A percentile compares a stretch with the other conserved stretches of the same genome.
phyloP scores from a whole-genome alignment of 1,139 yeast species.

The Martiniozyma asiatica region DNA sequence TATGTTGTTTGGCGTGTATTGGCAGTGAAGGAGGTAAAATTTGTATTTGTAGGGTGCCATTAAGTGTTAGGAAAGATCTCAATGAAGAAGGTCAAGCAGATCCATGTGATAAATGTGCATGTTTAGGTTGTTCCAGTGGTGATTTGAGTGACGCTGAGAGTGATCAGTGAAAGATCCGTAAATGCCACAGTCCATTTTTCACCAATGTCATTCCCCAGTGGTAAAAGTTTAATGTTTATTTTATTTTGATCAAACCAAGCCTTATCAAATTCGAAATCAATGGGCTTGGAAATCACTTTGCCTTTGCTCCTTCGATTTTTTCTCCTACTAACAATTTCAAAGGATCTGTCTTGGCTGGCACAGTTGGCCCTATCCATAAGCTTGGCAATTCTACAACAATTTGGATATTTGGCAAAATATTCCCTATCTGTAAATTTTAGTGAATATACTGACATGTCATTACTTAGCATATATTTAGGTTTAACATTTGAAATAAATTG shows the following conservation, averaged over 20 bases:
- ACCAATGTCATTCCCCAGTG: slow-evolving; percentile 8
- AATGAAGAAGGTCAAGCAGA: slow-evolving; percentile 10
- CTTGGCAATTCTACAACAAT: slow-evolving; percentile 23
- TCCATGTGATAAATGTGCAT: slow-evolving; percentile 80
- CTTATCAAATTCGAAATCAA: slow-evolving; percentile 25
- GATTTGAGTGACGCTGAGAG: slow-evolving; percentile 29
- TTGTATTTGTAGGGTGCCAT: slow-evolving; percentile 85
- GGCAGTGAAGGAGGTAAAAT: slow-evolving; percentile 57
- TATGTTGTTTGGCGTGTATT: slow-evolving; percentile 78
- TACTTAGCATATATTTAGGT: slow-evolving; percentile 32
- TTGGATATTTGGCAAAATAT: slow-evolving; percentile 27
- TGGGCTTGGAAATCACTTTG: slow-evolving; percentile 21
- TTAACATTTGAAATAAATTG: slow-evolving; percentile 19
- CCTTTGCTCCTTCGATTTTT: slow-evolving; percentile 20
- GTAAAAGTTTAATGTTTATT: background rate
- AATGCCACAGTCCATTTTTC: slow-evolving; percentile 17
- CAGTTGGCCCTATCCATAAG: slow-evolving; percentile 1
- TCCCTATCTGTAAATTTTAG: slow-evolving; percentile 29
- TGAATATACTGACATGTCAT: slow-evolving; percentile 34
- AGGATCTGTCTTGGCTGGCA: slow-evolving; percentile 21
- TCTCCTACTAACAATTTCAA: slow-evolving; percentile 21
- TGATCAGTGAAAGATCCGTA: slow-evolving; percentile 15
- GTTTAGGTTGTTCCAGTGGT: slow-evolving; percentile 79
- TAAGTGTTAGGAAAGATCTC: slow-evolving; percentile 59
- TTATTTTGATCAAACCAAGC: slow-evolving; percentile 23